Evolutionary conservation across 2,329 filamentous ascomycete species (phyloP).

Genomic region (Fusarium graminum): DNA sequence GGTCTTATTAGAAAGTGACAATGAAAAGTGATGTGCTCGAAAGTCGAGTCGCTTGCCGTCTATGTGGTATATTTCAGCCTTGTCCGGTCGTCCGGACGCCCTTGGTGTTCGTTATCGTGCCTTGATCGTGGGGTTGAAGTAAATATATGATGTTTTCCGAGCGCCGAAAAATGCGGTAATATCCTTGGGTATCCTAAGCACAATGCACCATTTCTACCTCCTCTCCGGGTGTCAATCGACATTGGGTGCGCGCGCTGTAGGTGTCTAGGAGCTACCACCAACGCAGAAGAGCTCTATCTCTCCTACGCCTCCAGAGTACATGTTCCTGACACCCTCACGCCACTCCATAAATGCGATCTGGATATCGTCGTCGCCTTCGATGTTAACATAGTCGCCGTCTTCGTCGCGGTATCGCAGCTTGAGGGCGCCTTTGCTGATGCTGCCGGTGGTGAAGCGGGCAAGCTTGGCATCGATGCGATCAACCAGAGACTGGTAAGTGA

Average conservation of each 20-base stretch:
- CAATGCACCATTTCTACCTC: constrained; percentile 45
- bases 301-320: constrained; percentile 77
- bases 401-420: constrained; percentile 92
- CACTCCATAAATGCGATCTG: constrained; percentile 96
- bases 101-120: constrained; percentile 46
- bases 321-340: constrained; percentile 75
- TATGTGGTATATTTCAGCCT: constrained; percentile 50
- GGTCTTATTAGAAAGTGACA: constrained; percentile 30
- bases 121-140: constrained; percentile 45
- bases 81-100: constrained; percentile 42
- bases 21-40: constrained; percentile 38
- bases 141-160: constrained; percentile 48
- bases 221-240: constrained; percentile 26
- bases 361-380: constrained; percentile 95
- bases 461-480: constrained; percentile 97
- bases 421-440: constrained; percentile 83
- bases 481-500: constrained; percentile 91
- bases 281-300: constrained; percentile 92
- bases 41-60: constrained; percentile 51
- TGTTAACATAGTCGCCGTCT: constrained; percentile 92
- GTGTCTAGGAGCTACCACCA: constrained; percentile 58
- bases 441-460: constrained; percentile 84
- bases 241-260: constrained; percentile 17
- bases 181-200: constrained; percentile 49
- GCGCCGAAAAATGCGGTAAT: constrained; percentile 53